Base-by-base conservation (phyloP, 345 rosid genomes). In the Populus euphratica region DNA sequence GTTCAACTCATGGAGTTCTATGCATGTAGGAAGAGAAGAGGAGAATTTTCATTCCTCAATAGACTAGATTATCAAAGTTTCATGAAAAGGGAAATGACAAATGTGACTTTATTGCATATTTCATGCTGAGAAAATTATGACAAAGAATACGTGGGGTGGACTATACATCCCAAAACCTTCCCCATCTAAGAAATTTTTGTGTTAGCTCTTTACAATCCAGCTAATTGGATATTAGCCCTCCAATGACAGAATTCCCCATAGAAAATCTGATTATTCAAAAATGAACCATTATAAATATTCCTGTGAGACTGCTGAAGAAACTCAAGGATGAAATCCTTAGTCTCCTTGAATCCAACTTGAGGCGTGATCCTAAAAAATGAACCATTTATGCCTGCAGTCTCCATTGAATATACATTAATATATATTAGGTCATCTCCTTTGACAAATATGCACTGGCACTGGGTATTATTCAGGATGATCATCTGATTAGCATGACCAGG, bases 401-500 rank as follows among this genome's bases (percentile, higher is more conserved):
- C 63, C 29, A n/a, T n/a, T 25, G 63, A 23, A 59, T 59, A 63
- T 35, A 70, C 21, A 69, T 18, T 5, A 23, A 59, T 59, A 63
- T 35, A 70, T 29, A 69, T 14, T 5, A 33, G 74, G 74, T 52
- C 10, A 9, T 27, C 70, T 62, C 71, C 68, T 64, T 62, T 78
- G 78, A 73, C 73, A 76, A 74, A 78, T 79, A 73, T 3, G 35
- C 39, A 33, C 18, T 70, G 21, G 72, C 47, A 72, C 70, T 29
- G 59, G 65, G 70, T 77, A 61, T 78, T 52, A 49, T 31, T 69
- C 65, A 70, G 73, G 74, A 73, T 41, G 31, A 62, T 21, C 80
- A 78, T 76, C 67, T 74, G 23, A 72, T 39, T 76, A 69, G 78
- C 72, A 81, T 81, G 86, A 69, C 63, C 66, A 70, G 56, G 70